These are phyloP conservation scores for Glonium stellatum DNA, from an alignment of 495 filamentous ascomycete species.

Conservation along the genomic window DNA sequence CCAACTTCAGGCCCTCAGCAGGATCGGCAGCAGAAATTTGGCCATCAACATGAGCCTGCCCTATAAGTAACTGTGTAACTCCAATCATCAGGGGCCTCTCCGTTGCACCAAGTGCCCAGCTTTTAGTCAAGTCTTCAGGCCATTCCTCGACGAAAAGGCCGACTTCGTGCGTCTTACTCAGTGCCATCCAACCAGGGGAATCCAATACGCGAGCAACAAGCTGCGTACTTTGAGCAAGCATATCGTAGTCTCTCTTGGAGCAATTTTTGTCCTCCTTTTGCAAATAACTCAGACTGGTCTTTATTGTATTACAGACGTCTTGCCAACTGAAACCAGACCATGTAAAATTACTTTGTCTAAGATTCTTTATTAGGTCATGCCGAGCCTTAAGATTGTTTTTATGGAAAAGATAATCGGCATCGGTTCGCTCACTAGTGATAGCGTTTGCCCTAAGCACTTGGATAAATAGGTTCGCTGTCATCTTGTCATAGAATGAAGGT, in stretches of 20 bases:
- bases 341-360: constrained; percentile 83
- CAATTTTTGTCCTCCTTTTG: constrained; percentile 46
- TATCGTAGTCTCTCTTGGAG: constrained; percentile 48
- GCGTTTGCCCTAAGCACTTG: constrained; percentile 76
- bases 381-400: constrained; percentile 48
- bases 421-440: constrained; percentile 77
- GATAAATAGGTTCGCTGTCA: constrained; percentile 79
- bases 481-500: constrained; percentile 73
- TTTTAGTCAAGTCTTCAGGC: constrained; percentile 45
- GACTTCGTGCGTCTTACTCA: constrained; percentile 65
- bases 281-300: constrained; percentile 59
- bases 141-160: constrained; percentile 62
- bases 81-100: constrained; percentile 39
- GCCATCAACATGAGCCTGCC: constrained; percentile 53
- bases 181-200: constrained; percentile 57
- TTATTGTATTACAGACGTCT: constrained; percentile 55
- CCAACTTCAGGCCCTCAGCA: constrained; percentile 44
- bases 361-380: constrained; percentile 61
- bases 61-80: constrained; percentile 49
- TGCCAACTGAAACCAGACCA: constrained; percentile 67
- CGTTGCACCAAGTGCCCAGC: constrained; percentile 57
- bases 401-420: constrained; percentile 85
- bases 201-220: constrained; percentile 53
- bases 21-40: constrained; percentile 45
- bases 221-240: constrained; percentile 55